These are phyloP conservation scores for Xylaria sp. DNA, from an alignment of 2,329 filamentous ascomycete species.

Conservation along the genomic window DNA sequence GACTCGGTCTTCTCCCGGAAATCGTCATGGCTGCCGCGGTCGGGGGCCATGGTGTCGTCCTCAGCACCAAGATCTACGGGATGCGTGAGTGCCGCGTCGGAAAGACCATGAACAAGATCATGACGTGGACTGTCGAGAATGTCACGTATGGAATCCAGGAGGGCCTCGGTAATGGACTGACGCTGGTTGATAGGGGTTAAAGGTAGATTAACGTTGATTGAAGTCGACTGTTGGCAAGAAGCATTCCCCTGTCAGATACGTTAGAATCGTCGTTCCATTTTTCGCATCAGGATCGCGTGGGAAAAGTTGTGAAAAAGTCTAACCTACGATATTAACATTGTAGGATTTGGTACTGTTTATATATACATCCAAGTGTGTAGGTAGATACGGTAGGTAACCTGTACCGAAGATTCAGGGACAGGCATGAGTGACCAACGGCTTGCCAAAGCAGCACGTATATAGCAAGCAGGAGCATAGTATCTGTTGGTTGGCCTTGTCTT, in stretches of 20 bases:
- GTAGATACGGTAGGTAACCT: not conserved
- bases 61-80: conserved; percentile 51
- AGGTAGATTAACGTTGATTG: not conserved
- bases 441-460: not conserved
- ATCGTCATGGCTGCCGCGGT: conserved; percentile 49
- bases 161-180: conserved; percentile 43
- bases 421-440: not conserved
- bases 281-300: not conserved
- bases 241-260: not conserved
- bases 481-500: not conserved
- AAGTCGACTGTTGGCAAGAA: not conserved
- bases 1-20: conserved; percentile 50
- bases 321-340: not conserved
- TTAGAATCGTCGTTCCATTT: not conserved
- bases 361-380: not conserved
- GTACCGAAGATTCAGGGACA: not conserved
- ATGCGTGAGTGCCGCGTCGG: conserved; percentile 63
- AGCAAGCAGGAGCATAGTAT: not conserved
- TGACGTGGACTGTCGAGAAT: conserved; percentile 58
- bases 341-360: not conserved
- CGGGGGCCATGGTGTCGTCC: conserved; percentile 45
- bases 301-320: not conserved
- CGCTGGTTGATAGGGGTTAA: conserved; percentile 23
- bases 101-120: conserved; percentile 49
- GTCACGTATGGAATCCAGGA: conserved; percentile 63